These are phyloP conservation scores for Kurtzmaniella quercitrusa DNA, from an alignment of 1,139 yeast species.

Conservation along the genomic window DNA sequence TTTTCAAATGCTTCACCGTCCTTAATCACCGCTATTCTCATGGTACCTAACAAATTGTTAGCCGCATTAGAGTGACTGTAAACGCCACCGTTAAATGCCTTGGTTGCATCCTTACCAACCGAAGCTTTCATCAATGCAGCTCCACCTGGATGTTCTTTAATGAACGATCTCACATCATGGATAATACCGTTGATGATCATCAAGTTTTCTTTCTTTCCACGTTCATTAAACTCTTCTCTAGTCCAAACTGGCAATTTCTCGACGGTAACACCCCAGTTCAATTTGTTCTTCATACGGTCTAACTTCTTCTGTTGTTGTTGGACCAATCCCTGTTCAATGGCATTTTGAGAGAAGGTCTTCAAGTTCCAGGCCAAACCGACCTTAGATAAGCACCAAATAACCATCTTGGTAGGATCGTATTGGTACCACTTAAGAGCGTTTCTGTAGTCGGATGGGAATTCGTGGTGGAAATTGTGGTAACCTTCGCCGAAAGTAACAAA, in stretches of 20 bases:
- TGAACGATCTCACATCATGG: slow-evolving; percentile 81
- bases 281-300: slow-evolving; percentile 68
- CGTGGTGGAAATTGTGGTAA: slow-evolving; percentile 98
- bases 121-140: slow-evolving; percentile 81
- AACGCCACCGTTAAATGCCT: slow-evolving; percentile 97
- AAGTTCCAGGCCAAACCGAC: slow-evolving; percentile 86
- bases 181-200: slow-evolving; percentile 91
- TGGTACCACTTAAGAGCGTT: slow-evolving; percentile 98
- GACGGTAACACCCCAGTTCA: slow-evolving; percentile 92
- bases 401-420: slow-evolving; percentile 91
- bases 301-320: slow-evolving; percentile 97
- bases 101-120: slow-evolving; percentile 92
- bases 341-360: slow-evolving; percentile 90
- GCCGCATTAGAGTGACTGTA: slow-evolving; percentile 97
- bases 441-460: slow-evolving; percentile 97
- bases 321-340: slow-evolving; percentile 91
- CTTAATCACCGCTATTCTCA: slow-evolving; percentile 91
- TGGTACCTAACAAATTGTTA: slow-evolving; percentile 87
- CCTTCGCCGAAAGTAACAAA: slow-evolving; percentile 97
- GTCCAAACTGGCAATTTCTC: slow-evolving; percentile 89
- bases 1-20: slow-evolving; percentile 54
- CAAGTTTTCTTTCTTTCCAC: slow-evolving; percentile 54
- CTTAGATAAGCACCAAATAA: slow-evolving; percentile 67
- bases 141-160: slow-evolving; percentile 98
- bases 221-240: slow-evolving; percentile 71